Conservation (phyloP, 2,329 filamentous ascomycete genomes). For the Cladophialophora psammophila region DNA sequence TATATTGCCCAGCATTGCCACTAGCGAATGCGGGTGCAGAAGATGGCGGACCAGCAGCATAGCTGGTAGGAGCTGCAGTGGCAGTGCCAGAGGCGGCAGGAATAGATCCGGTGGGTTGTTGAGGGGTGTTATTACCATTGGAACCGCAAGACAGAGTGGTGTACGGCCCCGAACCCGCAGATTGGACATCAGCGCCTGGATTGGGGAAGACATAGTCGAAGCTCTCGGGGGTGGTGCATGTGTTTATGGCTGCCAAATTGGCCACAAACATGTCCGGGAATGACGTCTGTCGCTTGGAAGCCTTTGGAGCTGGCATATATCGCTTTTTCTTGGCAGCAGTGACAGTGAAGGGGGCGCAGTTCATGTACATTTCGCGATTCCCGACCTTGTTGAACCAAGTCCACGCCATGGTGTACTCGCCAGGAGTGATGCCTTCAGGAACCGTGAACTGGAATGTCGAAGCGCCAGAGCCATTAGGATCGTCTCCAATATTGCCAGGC, state of each 20-base stretch:
- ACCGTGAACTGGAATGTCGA: slow-evolving; percentile 73
- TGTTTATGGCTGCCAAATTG: slow-evolving; percentile 64
- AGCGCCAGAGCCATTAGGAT: slow-evolving; percentile 55
- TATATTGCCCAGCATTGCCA: slow-evolving; percentile 6
- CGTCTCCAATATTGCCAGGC: slow-evolving; percentile 64
- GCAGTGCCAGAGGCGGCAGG: slow-evolving; percentile 19
- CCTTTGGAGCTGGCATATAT: slow-evolving; percentile 39
- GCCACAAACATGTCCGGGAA: slow-evolving; percentile 80
- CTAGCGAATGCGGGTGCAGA: slow-evolving; percentile 19
- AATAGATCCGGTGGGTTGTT: slow-evolving; percentile 21
- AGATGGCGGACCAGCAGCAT: slow-evolving; percentile 5
- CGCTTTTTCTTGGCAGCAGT: slow-evolving; percentile 59
- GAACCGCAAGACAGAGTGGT: slow-evolving; percentile 35
- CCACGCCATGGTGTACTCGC: slow-evolving; percentile 85
- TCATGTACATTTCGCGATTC: slow-evolving; percentile 98
- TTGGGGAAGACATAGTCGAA: slow-evolving; percentile 72
- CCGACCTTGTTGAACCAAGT: slow-evolving; percentile 94
- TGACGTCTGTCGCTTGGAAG: slow-evolving; percentile 46
- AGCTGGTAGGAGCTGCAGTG: neutral
- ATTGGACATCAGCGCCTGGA: slow-evolving; percentile 66
- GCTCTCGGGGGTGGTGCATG: slow-evolving; percentile 63
- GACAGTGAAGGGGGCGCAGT: slow-evolving; percentile 80
- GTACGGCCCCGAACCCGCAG: slow-evolving; percentile 36
- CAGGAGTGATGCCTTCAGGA: slow-evolving; percentile 73
- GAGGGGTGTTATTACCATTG: slow-evolving; percentile 37